Base-by-base conservation (phyloP, 805 yeast species). In the Candida boleticola region DNA sequence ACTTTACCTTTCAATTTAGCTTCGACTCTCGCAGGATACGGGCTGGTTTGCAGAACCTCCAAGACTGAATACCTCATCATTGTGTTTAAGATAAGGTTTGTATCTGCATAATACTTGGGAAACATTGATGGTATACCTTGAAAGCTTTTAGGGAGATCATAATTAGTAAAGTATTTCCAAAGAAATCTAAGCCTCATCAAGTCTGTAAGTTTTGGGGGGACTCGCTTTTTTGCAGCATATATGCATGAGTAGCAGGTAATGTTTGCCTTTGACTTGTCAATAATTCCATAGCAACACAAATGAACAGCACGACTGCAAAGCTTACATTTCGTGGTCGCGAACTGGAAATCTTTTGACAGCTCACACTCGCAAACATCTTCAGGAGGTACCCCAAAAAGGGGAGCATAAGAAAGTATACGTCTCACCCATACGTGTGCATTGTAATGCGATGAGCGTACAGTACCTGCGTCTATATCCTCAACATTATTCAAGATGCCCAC, bases 231-330 rank as follows among this genome's bases (percentile, higher is more conserved):
- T n/a, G n/a, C n/a, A n/a, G n/a, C n/a, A n/a, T n/a, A n/a, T n/a
- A n/a, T n/a, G n/a, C n/a, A n/a, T n/a, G n/a, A 14, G 20, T 32
- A 32, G 34, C 34, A 30, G 13, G n/a, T 10, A n/a, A 30, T 30
- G 13, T n/a, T n/a, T 30, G 19, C n/a, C n/a, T 30, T 30, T 7
- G 7, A 9, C n/a, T 14, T n/a, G 6, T 19, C 11, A 11, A 14
- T 10, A n/a, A 10, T n/a, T 5, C 21, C 36, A 20, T 32, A 32
- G 20, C 36, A 32, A 9, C 20, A 20, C 9, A 10, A 10, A 16
- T 32, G 36, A 7, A 32, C 17, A 7, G 6, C 5, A 6, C 36
- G 6, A 5, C 22, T 7, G 20, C 36, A 32, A 5, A 9, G 6
- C 9, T 6, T 14, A 16, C 33, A 30, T 6, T n/a, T 11, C 29